phyloP scores from a whole-genome alignment of 768 basidiomycete species.

The Agaricus subrufescens region DNA sequence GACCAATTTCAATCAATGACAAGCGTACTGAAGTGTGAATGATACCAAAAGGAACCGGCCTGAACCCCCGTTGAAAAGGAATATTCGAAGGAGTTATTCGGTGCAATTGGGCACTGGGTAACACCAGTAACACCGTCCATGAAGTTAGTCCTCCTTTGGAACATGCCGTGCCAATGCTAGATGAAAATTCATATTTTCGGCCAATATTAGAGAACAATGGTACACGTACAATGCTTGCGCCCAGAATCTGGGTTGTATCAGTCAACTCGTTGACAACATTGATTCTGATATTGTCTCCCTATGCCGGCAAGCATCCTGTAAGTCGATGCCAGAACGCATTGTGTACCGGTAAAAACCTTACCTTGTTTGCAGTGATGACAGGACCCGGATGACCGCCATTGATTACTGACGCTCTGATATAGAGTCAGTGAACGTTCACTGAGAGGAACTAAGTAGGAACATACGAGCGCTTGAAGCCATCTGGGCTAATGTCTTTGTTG shows the following conservation, averaged over 20 bases:
- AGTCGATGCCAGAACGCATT: neutral
- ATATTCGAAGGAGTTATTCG: conserved; percentile 38
- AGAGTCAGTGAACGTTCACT: neutral
- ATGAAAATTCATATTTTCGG: neutral
- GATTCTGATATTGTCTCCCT: conserved; percentile 33
- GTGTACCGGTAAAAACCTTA: neutral
- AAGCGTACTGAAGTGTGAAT: conserved; percentile 24
- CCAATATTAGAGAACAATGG: neutral
- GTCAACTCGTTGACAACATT: conserved; percentile 41
- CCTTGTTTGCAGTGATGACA: conserved; percentile 23
- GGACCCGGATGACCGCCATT: conserved; percentile 26
- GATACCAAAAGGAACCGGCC: conserved; percentile 35
- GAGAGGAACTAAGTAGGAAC: neutral
- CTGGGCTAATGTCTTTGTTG: conserved; percentile 43
- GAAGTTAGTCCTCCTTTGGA: conserved; percentile 36
- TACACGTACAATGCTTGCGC: conserved; percentile 26
- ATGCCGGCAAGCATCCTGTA: neutral
- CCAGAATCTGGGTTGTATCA: conserved; percentile 27
- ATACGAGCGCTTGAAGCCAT: conserved; percentile 36
- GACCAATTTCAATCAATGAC: neutral
- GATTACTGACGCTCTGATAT: conserved; percentile 20
- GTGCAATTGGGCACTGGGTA: conserved; percentile 44
- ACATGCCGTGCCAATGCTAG: conserved; percentile 52
- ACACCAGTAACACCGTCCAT: conserved; percentile 40
- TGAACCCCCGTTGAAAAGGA: conserved; percentile 23